Evolutionary conservation across 805 yeast genomes (phyloP).

Genomic region (Candida insectalens): DNA sequence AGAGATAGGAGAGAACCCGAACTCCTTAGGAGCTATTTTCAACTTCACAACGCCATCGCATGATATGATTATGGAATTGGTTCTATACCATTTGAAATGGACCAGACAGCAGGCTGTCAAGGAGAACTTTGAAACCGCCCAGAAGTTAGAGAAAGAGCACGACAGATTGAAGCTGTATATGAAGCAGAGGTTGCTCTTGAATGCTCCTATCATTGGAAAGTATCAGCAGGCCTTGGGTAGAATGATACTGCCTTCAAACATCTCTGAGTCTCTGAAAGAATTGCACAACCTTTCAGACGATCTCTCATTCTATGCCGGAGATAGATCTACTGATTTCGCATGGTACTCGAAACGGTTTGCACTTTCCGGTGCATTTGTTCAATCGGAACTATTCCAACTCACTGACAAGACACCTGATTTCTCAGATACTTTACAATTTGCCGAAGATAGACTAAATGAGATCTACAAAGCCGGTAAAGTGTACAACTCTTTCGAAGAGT

Average conservation of each 20-base stretch:
- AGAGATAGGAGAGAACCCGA: constrained; percentile 30
- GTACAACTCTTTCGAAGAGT: constrained; percentile 62
- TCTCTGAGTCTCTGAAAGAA: constrained; percentile 49
- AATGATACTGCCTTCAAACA: constrained; percentile 55
- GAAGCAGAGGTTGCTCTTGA: constrained; percentile 39
- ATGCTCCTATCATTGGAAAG: constrained; percentile 34
- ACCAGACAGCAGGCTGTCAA: constrained; percentile 29
- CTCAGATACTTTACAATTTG: constrained; percentile 52
- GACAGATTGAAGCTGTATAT: constrained; percentile 23
- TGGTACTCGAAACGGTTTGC: constrained; percentile 89
- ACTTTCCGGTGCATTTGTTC: constrained; percentile 59
- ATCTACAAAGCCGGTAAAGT: constrained; percentile 48
- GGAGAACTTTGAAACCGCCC: constrained; percentile 16
- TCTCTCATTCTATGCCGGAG: constrained; percentile 71
- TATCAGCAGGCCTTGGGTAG: constrained; percentile 46
- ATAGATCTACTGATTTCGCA: constrained; percentile 66
- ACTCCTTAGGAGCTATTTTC: constrained; percentile 31
- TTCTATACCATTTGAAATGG: constrained; percentile 35
- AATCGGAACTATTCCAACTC: constrained; percentile 72
- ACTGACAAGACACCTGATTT: constrained; percentile 55
- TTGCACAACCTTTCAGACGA: constrained; percentile 76
- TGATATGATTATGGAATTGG: constrained; percentile 31
- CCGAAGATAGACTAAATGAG: constrained; percentile 45
- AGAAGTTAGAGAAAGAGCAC: constrained; percentile 11
- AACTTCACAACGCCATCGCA: constrained; percentile 20